Percentiles rank a stretch among this genome's conserved stretches.
These are phyloP conservation scores for Fusarium xyrophilum DNA, from an alignment of 2,329 filamentous ascomycete species.

Conservation along the genomic window DNA sequence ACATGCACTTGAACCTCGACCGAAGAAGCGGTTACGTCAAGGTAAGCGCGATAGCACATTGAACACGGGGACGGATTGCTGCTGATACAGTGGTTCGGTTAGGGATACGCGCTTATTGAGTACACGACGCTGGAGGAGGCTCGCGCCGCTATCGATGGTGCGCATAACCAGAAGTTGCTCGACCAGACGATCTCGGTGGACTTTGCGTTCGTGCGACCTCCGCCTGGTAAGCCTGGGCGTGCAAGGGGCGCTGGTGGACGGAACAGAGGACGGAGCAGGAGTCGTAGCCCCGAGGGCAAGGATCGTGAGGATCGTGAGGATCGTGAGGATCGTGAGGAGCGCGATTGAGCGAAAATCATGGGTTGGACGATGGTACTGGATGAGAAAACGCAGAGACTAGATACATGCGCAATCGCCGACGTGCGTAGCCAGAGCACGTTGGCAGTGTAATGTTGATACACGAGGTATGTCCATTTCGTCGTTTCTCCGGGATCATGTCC, in stretches of 20 bases:
- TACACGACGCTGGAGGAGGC: slow-evolving; percentile 82
- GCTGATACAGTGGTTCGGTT: too few species aligned
- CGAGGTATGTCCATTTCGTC: slow-evolving; percentile 36
- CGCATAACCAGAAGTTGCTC: slow-evolving; percentile 77
- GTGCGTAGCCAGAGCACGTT: slow-evolving; percentile 39
- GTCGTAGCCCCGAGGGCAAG: slow-evolving; percentile 55
- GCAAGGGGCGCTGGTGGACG: slow-evolving; percentile 51
- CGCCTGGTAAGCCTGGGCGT: slow-evolving; percentile 59
- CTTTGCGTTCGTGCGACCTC: slow-evolving; percentile 84
- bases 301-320: slow-evolving; percentile 48
- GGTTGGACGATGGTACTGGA: neutral
- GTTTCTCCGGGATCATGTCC: neutral
- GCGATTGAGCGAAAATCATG: slow-evolving; percentile 32
- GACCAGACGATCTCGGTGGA: slow-evolving; percentile 84
- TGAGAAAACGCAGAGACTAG: neutral
- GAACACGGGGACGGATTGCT: neutral
- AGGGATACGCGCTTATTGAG: slow-evolving; percentile 88
- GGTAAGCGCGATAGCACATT: slow-evolving; percentile 54
- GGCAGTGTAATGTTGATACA: slow-evolving; percentile 40
- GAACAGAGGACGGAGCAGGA: slow-evolving; percentile 56
- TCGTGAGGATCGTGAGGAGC: slow-evolving; percentile 49
- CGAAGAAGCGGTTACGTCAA: slow-evolving; percentile 86
- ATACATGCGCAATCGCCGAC: slow-evolving; percentile 31
- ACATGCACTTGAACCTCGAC: slow-evolving; percentile 83
- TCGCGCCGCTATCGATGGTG: slow-evolving; percentile 79